A percentile compares a stretch with the other conserved stretches of the same genome.
These are phyloP conservation scores for Mucor circinelloides DNA, from an alignment of 371 early-diverging fungal species.

Conservation along the genomic window DNA sequence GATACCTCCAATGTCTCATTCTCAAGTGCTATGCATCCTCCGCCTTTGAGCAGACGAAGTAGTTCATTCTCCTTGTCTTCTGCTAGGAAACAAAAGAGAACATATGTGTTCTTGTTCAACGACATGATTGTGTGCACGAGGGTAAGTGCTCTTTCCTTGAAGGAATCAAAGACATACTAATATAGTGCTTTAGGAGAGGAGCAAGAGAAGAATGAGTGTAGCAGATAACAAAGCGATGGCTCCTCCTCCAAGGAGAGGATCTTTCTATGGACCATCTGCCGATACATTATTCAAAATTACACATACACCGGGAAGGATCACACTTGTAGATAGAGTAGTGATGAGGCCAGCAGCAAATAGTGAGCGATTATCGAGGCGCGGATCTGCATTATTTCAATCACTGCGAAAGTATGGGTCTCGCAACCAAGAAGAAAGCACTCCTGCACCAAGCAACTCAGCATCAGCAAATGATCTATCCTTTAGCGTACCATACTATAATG, in stretches of 20 bases:
- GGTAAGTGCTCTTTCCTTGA: slow-evolving; percentile 8
- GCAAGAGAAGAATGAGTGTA: slow-evolving; percentile 49
- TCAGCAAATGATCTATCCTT: not conserved
- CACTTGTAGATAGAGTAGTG: slow-evolving; percentile 26
- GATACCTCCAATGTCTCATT: slow-evolving; percentile 3
- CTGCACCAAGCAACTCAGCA: not conserved
- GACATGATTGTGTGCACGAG: slow-evolving; percentile 44
- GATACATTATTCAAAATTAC: slow-evolving; percentile 27
- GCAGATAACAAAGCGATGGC: slow-evolving; percentile 30
- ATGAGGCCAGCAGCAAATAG: not conserved
- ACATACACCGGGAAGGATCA: slow-evolving; percentile 28
- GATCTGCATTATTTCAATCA: slow-evolving; percentile 25
- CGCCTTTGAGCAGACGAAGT: slow-evolving; percentile 20
- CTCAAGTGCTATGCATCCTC: slow-evolving; percentile 1
- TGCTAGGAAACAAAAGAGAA: slow-evolving; percentile 15
- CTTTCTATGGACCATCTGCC: slow-evolving; percentile 26
- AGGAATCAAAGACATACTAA: not conserved
- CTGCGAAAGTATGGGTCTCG: slow-evolving; percentile 15
- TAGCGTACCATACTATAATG: not conserved
- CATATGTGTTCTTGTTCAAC: slow-evolving; percentile 47
- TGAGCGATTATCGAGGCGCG: slow-evolving; percentile 12
- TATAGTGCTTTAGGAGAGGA: slow-evolving; percentile 19
- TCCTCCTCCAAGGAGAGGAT: not conserved
- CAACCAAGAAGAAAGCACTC: not conserved
- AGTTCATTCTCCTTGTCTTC: slow-evolving; percentile 25